Conservation (phyloP, 2,329 filamentous ascomycete genomes). For the Albophoma yamanashiensis region DNA sequence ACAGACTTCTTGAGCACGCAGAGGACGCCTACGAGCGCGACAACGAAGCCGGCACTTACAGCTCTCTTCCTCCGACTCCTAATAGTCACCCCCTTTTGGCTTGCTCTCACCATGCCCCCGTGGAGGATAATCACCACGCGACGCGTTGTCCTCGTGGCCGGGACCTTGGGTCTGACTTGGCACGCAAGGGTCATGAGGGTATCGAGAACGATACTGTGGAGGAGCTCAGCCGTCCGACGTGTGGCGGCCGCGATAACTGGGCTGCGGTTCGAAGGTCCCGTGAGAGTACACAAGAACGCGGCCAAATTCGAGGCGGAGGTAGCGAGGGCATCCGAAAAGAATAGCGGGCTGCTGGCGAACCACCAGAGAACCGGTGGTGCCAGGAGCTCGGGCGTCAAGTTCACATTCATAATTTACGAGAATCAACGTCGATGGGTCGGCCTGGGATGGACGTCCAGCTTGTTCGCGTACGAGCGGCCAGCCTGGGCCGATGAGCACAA, state of each 20-base stretch:
- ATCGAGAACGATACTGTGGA: constrained; percentile 80
- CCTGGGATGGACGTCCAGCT: constrained; percentile 83
- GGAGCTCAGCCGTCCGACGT: constrained; percentile 64
- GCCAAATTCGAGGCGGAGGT: constrained; percentile 3
- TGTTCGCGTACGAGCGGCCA: constrained; percentile 82
- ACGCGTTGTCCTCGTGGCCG: constrained; percentile 72
- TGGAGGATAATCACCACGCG: constrained; percentile 78
- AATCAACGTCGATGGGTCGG: constrained; percentile 95
- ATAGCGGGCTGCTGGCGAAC: constrained; percentile 5
- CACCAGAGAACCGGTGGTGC: constrained; percentile 21
- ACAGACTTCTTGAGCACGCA: constrained; percentile 93
- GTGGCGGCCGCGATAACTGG: constrained; percentile 68
- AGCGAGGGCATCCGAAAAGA: constrained; percentile 10
- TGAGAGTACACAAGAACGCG: constrained; percentile 19
- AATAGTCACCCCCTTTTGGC: constrained; percentile 81
- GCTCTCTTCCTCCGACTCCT: constrained; percentile 83
- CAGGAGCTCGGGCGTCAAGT: constrained; percentile 74
- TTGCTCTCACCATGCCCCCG: constrained; percentile 70
- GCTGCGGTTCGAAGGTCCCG: constrained; percentile 53
- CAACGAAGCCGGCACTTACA: constrained; percentile 80
- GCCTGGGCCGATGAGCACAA: constrained; percentile 96
- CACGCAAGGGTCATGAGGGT: constrained; percentile 82
- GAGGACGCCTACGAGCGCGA: constrained; percentile 80
- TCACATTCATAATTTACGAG: constrained; percentile 94
- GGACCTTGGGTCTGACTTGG: constrained; percentile 82